Base-by-base conservation (phyloP, 1,284 basidiomycete species). In the Sporisorium iseilematis-ciliati region DNA sequence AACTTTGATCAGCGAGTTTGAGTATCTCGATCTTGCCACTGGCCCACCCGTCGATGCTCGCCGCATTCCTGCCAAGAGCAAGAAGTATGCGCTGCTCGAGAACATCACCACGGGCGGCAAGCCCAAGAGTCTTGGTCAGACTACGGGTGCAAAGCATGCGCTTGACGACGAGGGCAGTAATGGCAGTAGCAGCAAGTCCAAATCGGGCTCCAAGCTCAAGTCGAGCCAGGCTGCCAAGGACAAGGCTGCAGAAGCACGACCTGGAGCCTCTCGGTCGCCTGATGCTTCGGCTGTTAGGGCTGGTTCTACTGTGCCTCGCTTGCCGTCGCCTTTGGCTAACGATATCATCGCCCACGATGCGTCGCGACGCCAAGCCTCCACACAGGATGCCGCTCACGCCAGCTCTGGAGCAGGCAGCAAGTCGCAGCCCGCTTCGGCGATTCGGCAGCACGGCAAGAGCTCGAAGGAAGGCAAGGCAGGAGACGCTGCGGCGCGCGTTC, bases 21-120 rank as follows among this genome's bases (percentile, higher is more conserved):
- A 87, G 61, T 86, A 87, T 60, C 85, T 88, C 33, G 88, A 88
- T 62, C 79, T 88, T 3, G 87, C 87, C 3, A 69, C 84, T 26
- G 87, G 88, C 2, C 86, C 86, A 7, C 87, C 87, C 0, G 77
- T 86, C 4, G 81, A 86, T 23, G 79, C 84, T 0, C 83, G 85
- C 46, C 79, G 86, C 4, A 81, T 81, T 7, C 82, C 85, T 4
- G 81, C 84, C 16, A 82, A 84, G 40, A 86, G 85, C 33, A 87
- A 87, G 69, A 82, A 82, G 55, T 81, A 76, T 29, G 81, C 84
- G 3, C 61, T 85, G 35, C 83, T 87, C 3, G 87, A 87, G 51
- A 75, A 84, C 21, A 86, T 87, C 59, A 86, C 85, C 25, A 80
- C 78, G 5, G 85, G 86, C 49, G 86, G 86, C 65, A 85, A 85